Conservation (phyloP, 176 grass and related monocot genomes). For the Coix lacrymajobi region DNA sequence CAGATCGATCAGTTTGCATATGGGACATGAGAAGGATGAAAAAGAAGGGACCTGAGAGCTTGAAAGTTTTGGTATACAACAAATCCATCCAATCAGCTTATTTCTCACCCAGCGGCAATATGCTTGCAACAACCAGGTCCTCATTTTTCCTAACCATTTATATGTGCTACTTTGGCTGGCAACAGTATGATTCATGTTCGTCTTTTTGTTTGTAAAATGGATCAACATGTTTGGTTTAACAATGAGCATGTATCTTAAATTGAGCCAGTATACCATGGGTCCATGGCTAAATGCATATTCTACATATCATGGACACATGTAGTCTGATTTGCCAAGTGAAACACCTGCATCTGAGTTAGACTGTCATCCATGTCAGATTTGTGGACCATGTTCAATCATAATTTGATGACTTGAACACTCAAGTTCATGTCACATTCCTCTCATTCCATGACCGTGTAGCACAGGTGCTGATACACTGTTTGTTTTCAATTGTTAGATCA, state of each 20-base stretch:
- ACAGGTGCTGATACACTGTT: neutral
- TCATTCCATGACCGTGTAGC: neutral
- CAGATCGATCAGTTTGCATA: slow-evolving; percentile 51
- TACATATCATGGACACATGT: neutral
- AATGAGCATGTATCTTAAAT: slow-evolving; percentile 1
- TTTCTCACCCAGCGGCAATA: slow-evolving; percentile 75
- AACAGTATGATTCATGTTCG: neutral
- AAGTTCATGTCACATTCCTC: neutral
- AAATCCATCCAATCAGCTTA: slow-evolving; percentile 70
- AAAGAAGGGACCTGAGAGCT: slow-evolving; percentile 34
- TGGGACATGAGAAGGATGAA: slow-evolving; percentile 74
- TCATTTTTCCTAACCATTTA: neutral
- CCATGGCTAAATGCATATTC: neutral
- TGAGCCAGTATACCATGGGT: neutral
- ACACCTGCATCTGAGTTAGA: neutral
- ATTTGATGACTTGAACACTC: neutral
- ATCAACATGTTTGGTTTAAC: slow-evolving; percentile 8
- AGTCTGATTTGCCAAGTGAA: neutral
- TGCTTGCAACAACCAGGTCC: slow-evolving; percentile 81
- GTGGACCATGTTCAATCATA: neutral
- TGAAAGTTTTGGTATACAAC: slow-evolving; percentile 41
- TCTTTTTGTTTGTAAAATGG: neutral
- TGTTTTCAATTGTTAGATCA: neutral
- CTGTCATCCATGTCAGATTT: neutral
- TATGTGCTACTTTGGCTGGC: neutral